Evolutionary conservation across 2,329 filamentous ascomycete genomes (phyloP).

Genomic region (Aspergillus puulaauensis): DNA sequence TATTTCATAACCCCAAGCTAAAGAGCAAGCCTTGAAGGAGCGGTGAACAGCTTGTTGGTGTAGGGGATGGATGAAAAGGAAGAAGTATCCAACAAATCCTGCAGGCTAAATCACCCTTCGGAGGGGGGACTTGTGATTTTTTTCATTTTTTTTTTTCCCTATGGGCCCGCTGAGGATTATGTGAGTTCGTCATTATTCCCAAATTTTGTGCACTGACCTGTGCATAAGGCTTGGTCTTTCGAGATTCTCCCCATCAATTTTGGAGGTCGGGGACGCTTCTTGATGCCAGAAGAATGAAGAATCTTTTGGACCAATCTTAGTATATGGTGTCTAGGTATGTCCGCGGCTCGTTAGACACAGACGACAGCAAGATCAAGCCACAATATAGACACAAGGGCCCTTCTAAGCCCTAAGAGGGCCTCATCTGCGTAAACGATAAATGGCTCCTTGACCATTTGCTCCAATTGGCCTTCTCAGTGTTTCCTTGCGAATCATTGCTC

Average conservation of each 20-base stretch:
- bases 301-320: neutral
- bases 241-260: neutral
- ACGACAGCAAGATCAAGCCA: constrained; percentile 3
- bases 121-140: neutral
- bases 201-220: constrained; percentile 1
- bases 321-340: neutral
- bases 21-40: constrained; percentile 14
- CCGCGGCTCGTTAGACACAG: neutral
- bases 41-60: constrained; percentile 17
- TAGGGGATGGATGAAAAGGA: constrained; percentile 4
- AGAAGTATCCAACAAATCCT: neutral
- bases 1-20: constrained; percentile 12
- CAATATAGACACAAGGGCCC: constrained; percentile 3
- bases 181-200: neutral
- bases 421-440: neutral
- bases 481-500: neutral
- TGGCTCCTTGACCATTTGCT: neutral
- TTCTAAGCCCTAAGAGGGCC: neutral
- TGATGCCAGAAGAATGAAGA: neutral
- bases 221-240: neutral
- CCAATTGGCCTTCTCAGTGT: neutral
- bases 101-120: neutral
- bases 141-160: neutral
- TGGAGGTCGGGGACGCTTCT: neutral
- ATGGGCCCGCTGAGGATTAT: neutral